Evolutionary conservation across 2,329 filamentous ascomycete species (phyloP).

Genomic region (Aspergillus awamori): DNA sequence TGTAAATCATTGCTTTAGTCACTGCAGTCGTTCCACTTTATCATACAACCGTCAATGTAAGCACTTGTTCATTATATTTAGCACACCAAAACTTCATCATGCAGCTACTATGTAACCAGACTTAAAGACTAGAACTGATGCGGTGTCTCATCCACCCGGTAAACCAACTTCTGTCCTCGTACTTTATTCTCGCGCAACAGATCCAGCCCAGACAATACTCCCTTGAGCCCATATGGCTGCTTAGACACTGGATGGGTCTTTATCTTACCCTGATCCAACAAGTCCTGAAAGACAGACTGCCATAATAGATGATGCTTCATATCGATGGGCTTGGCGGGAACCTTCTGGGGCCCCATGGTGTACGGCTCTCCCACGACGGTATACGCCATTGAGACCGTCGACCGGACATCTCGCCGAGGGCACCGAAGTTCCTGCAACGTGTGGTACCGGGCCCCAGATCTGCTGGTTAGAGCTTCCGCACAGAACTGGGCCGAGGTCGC

Average conservation of each 20-base stretch:
- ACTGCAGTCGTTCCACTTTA: too few relatives aligned
- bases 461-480: constrained; percentile 21
- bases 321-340: constrained; percentile 14
- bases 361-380: constrained; percentile 24
- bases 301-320: constrained; percentile 22
- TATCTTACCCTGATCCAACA: constrained; percentile 20
- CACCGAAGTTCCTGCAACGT: constrained; percentile 22
- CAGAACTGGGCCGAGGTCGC: constrained; percentile 25
- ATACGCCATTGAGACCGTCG: constrained; percentile 26
- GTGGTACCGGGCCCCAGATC: constrained; percentile 22
- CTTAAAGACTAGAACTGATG: not conserved
- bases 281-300: constrained; percentile 14
- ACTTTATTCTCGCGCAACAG: constrained; percentile 24
- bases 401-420: constrained; percentile 24
- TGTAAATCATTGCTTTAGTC: too few relatives aligned
- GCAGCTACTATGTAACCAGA: too few relatives aligned
- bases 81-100: too few relatives aligned
- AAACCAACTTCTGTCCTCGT: constrained; percentile 27
- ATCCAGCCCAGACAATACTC: constrained; percentile 22
- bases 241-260: constrained; percentile 22
- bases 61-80: too few relatives aligned
- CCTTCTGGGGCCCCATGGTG: constrained; percentile 15
- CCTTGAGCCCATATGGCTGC: constrained; percentile 22
- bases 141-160: constrained; percentile 12
- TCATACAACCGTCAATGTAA: too few relatives aligned